Evolutionary conservation across 805 yeast species (phyloP), one percentile per base, ranked within the genome.

Genomic region (Starmerella bacillaris): DNA sequence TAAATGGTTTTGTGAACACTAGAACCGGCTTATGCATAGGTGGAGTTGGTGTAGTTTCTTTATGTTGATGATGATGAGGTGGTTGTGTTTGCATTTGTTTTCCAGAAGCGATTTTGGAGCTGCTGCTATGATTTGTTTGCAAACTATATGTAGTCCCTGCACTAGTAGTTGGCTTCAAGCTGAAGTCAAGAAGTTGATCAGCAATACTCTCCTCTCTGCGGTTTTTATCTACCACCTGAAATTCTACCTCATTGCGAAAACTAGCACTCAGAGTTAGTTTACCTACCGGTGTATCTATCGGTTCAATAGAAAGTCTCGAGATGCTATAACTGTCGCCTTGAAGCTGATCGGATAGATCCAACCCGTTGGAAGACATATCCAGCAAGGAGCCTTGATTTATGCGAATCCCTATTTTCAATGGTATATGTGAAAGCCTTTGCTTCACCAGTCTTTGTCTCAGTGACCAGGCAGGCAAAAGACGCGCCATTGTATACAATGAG

Each of bases 241-340:
- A 86, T 31, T 69, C 66, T 42, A 72, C 64, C 50, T 82, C 76
- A 27, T 61, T 65, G 37, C 98, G 65, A 49, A 78, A 86, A 2
- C 92, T 75, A 1, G 80, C 89, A 0, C 89, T 71, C 5, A 79
- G 66, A 39, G 70, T 64, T 35, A 86, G 55, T 1, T 74, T 60
- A 0, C 98, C 98, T 31, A 70, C 61, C 5, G 77, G 71, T 0
- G 94, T 80, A 37, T 67, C 63, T 3, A 89, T 69, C 0, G 92
- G 80, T 4, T 69, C 65, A 36, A 89, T 67, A 37, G 18, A 15
- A 5, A 26, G 12, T 26, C 16, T 26, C 14, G 29, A 15, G 14
- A 26, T 26, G 8, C 18, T 26, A 18, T 18, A 26, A 7, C n/a
- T 18, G 14, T 26, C 29, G 14, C 29, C 29, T 7, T 8, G 6